These are phyloP conservation scores for Ensete ventricosum DNA, from an alignment of 176 grass and related monocot genomes.

Conservation along the genomic window DNA sequence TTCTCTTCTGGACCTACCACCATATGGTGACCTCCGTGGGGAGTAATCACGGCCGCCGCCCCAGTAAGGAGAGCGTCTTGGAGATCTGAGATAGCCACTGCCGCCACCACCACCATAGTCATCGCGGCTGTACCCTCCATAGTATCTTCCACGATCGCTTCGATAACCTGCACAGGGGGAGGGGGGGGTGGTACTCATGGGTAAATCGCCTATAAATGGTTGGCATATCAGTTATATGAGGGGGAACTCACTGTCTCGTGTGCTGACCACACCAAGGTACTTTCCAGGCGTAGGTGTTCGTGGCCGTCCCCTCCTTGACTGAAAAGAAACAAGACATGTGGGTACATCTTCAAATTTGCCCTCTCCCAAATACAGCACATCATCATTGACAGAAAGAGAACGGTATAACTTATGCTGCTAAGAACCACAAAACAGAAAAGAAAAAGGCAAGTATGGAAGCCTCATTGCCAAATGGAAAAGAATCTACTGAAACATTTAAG, in stretches of 20 bases:
- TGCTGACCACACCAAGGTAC: slow-evolving; percentile 52
- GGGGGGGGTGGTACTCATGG: background rate
- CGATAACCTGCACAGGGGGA: background rate
- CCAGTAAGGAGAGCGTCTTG: slow-evolving; percentile 32
- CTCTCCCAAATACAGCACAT: too few species aligned
- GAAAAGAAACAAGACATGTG: slow-evolving; percentile 4
- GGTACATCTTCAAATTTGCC: background rate
- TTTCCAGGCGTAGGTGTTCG: slow-evolving; percentile 72
- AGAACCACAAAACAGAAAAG: background rate
- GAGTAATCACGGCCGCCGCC: slow-evolving; percentile 41
- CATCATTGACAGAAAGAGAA: background rate
- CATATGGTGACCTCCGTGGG: slow-evolving; percentile 15
- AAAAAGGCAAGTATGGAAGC: background rate
- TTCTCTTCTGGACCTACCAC: slow-evolving; percentile 41
- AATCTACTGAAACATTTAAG: background rate
- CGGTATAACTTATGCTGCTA: background rate
- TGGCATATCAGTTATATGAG: too few species aligned
- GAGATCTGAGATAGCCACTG: slow-evolving; percentile 42
- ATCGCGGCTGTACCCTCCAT: slow-evolving; percentile 52
- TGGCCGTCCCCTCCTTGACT: slow-evolving; percentile 67
- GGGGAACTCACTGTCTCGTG: slow-evolving; percentile 25
- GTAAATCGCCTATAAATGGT: too few species aligned
- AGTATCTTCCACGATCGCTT: slow-evolving; percentile 33
- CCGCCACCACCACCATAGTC: slow-evolving; percentile 31
- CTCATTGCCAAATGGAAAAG: background rate